Conservation (phyloP, 2,329 filamentous ascomycete species). For the Hypomyces rosellus region DNA sequence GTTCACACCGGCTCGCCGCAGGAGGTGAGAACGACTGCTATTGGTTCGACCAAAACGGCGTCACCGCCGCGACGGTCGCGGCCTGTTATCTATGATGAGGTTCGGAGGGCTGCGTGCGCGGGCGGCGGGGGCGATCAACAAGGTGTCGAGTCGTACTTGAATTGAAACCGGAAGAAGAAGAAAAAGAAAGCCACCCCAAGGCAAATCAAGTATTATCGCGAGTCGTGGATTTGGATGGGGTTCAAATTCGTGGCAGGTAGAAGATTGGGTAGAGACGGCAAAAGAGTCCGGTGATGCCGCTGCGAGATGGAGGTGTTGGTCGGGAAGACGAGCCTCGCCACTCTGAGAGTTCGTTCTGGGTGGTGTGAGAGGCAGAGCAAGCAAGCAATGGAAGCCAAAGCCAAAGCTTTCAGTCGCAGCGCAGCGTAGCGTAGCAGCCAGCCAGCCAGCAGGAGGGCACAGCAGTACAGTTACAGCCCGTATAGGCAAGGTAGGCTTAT, state of each 20-base stretch:
- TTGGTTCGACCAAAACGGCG: slow-evolving; percentile 7
- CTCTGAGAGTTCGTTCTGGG: no score
- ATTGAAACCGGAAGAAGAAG: background rate
- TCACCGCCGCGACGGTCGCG: slow-evolving; percentile 11
- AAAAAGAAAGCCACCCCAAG: background rate
- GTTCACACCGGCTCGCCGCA: background rate
- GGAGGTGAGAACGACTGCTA: background rate
- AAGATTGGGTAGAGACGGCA: no score
- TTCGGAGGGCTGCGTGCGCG: background rate
- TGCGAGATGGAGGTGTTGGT: background rate
- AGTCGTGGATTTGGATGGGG: no score
- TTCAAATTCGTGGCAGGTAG: background rate
- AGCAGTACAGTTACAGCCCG: no score
- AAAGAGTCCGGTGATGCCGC: background rate
- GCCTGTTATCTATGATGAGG: background rate
- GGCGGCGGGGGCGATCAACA: slow-evolving; percentile 4
- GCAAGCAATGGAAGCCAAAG: no score
- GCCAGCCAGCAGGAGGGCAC: no score
- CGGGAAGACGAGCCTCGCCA: no score
- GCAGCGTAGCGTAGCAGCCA: no score
- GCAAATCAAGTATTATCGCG: background rate
- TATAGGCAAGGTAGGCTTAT: no score
- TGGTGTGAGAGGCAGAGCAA: background rate
- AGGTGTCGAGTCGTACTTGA: slow-evolving; percentile 1
- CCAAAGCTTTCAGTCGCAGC: no score